These are phyloP conservation scores for Phytophthora crassamura DNA, from an alignment of 352 stramenopile genomes.

Conservation along the genomic window DNA sequence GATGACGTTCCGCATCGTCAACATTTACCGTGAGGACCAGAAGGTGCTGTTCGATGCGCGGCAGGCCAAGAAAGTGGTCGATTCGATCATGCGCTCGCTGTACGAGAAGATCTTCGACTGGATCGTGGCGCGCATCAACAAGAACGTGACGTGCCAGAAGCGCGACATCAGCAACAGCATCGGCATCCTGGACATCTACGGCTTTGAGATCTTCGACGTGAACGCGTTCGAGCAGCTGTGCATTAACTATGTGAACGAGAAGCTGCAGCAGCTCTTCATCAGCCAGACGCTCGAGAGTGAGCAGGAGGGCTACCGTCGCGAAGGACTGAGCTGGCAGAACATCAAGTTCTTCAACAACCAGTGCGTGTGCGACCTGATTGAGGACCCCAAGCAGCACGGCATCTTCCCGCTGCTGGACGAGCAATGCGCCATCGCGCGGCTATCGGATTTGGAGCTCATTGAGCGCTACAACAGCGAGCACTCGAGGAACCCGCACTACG, in stretches of 20 bases:
- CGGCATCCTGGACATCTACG: conserved; percentile 91
- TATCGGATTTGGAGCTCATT: conserved; percentile 80
- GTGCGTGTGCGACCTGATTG: conserved; percentile 89
- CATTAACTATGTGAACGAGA: conserved; percentile 93
- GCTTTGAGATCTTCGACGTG: conserved; percentile 91
- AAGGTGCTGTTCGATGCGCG: conserved; percentile 77
- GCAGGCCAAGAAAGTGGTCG: conserved; percentile 82
- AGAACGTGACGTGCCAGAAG: conserved; percentile 73
- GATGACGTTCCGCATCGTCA: conserved; percentile 80
- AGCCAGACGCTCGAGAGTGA: conserved; percentile 82
- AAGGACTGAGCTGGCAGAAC: conserved; percentile 78
- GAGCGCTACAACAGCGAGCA: conserved; percentile 81
- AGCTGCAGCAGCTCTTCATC: conserved; percentile 90
- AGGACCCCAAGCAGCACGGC: conserved; percentile 81
- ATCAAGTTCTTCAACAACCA: conserved; percentile 91
- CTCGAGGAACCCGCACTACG: conserved; percentile 75
- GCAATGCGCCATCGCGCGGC: conserved; percentile 73
- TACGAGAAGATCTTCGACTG: conserved; percentile 93
- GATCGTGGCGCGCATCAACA: conserved; percentile 89
- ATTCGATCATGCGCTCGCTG: conserved; percentile 87
- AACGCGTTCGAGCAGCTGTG: conserved; percentile 93
- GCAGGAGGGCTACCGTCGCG: conserved; percentile 80
- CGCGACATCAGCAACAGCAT: conserved; percentile 79
- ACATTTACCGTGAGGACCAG: conserved; percentile 83
- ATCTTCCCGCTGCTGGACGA: conserved; percentile 87